Conservation (phyloP, 2,329 filamentous ascomycete species). For the Aspergillus cejpii region DNA sequence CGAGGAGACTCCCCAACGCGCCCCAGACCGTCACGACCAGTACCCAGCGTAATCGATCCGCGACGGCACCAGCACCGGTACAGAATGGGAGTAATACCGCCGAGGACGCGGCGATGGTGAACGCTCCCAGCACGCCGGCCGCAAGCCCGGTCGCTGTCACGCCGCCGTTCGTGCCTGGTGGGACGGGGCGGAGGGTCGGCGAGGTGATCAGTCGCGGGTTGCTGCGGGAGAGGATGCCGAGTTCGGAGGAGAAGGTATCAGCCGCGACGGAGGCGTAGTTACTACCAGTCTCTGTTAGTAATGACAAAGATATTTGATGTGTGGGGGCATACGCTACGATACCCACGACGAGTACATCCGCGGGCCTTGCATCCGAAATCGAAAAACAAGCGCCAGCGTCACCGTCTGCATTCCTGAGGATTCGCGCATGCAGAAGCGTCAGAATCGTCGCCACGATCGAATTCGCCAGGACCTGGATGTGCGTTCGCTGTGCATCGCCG, state of each 20-base stretch:
- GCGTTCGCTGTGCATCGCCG: constrained; percentile 74
- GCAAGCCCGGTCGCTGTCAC: constrained; percentile 68
- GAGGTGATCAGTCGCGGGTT: constrained; percentile 82
- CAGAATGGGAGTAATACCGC: constrained; percentile 66
- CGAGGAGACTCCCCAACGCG: constrained; percentile 69
- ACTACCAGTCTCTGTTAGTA: constrained; percentile 17
- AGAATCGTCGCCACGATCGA: constrained; percentile 68
- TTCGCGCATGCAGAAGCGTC: constrained; percentile 47
- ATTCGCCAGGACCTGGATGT: constrained; percentile 87
- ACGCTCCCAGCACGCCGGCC: constrained; percentile 67
- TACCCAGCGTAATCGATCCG: too few species aligned
- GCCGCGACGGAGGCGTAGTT: constrained; percentile 90
- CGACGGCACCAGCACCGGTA: constrained; percentile 49
- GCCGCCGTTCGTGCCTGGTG: constrained; percentile 87
- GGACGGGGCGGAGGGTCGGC: constrained; percentile 66
- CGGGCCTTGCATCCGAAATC: constrained; percentile 25
- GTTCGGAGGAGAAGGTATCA: constrained; percentile 91
- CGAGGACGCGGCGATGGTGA: constrained; percentile 61
- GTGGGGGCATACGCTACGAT: constrained; percentile 34
- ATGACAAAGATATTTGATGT: too few species aligned
- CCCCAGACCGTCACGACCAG: constrained; percentile 63
- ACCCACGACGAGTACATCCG: constrained; percentile 37
- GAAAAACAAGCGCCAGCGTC: constrained; percentile 35
- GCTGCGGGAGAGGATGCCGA: constrained; percentile 76
- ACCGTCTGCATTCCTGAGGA: constrained; percentile 29